A percentile compares a stretch with the other conserved stretches of the same genome.
Evolutionary conservation across 164 flowering plant species (phyloP).

Genomic region (Dillenia turbinata): DNA sequence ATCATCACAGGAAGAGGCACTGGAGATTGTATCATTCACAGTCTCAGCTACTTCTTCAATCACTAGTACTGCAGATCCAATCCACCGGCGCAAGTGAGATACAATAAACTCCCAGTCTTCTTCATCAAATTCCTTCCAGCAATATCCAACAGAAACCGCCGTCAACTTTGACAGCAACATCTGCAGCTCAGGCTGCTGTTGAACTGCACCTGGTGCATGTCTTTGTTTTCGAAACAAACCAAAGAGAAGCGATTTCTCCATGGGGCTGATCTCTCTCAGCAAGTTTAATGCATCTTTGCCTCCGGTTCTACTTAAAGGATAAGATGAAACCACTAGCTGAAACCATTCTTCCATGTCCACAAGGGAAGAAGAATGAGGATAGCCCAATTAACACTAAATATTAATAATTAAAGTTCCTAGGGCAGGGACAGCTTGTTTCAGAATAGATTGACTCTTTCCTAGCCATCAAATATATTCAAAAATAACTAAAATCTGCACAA

Average conservation of each 20-base stretch:
- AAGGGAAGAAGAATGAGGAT: slow-evolving; percentile 12
- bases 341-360: slow-evolving; percentile 82
- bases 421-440: no score
- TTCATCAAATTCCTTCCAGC: slow-evolving; percentile 74
- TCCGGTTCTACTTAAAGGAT: slow-evolving; percentile 43
- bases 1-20: slow-evolving; percentile 26
- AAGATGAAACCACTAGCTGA: slow-evolving; percentile 73
- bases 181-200: slow-evolving; percentile 44
- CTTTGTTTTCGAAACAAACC: slow-evolving; percentile 71
- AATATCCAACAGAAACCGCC: slow-evolving; percentile 67
- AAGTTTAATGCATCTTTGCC: slow-evolving; percentile 30
- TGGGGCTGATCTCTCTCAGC: slow-evolving; percentile 35
- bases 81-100: slow-evolving; percentile 53
- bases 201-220: slow-evolving; percentile 22
- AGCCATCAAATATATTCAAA: no score
- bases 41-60: slow-evolving; percentile 86
- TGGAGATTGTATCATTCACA: slow-evolving; percentile 39
- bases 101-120: slow-evolving; percentile 87
- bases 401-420: no score
- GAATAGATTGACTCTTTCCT: no score
- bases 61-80: slow-evolving; percentile 65
- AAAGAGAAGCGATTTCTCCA: slow-evolving; percentile 53
- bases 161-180: slow-evolving; percentile 53
- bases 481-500: no score
- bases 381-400: background rate